Evolutionary conservation across 2,329 filamentous ascomycete species (phyloP).

Genomic region (Penicillium sp.): DNA sequence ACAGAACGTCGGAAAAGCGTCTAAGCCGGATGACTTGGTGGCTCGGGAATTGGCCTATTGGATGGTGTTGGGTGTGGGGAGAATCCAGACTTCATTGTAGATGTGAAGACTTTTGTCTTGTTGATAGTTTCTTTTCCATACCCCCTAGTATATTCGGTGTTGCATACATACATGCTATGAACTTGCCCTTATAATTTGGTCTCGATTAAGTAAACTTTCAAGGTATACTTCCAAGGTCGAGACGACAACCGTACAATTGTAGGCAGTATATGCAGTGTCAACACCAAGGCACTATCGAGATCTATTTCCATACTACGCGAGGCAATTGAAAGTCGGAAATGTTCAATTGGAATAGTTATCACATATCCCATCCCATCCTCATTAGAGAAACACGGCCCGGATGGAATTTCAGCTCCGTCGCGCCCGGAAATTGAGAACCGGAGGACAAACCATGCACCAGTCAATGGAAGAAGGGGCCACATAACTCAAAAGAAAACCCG

Average conservation of each 20-base stretch:
- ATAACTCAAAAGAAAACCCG: conserved; percentile 28
- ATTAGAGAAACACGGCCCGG: conserved; percentile 22
- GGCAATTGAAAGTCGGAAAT: conserved; percentile 20
- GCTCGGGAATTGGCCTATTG: conserved; percentile 91
- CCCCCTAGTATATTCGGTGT: conserved; percentile 13
- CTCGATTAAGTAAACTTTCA: not conserved
- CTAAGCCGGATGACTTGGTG: conserved; percentile 62
- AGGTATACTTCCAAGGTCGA: not conserved
- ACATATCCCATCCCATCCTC: conserved; percentile 27
- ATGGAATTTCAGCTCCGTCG: conserved; percentile 21
- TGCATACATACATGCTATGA: conserved; percentile 4
- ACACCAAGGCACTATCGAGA: not conserved
- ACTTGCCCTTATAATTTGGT: not conserved
- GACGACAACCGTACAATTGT: not conserved
- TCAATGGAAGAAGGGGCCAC: conserved; percentile 19
- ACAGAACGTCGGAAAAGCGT: conserved; percentile 37
- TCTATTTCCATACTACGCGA: conserved; percentile 6
- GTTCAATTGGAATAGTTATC: conserved; percentile 28
- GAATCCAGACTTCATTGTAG: conserved; percentile 50
- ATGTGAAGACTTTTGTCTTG: conserved; percentile 5
- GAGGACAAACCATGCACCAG: conserved; percentile 19
- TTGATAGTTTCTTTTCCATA: conserved; percentile 12
- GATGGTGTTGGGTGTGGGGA: conserved; percentile 85
- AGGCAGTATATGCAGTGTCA: not conserved
- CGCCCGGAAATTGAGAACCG: conserved; percentile 17